These are phyloP conservation scores for Elsinoe perseae DNA, from an alignment of 2,329 filamentous ascomycete species.

Conservation along the genomic window DNA sequence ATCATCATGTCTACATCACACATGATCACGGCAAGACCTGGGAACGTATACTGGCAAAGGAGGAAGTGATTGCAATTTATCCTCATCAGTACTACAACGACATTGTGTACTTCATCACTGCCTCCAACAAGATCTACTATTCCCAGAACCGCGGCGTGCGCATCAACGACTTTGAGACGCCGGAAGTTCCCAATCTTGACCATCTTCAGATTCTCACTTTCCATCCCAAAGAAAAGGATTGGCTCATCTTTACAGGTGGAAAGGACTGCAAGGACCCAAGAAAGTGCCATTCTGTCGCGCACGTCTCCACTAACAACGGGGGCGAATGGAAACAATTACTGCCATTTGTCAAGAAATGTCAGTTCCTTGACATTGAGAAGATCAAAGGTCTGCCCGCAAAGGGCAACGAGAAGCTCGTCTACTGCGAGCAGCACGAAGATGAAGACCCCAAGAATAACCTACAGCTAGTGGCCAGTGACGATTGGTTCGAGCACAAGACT, in stretches of 20 bases:
- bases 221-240: slow-evolving; percentile 77
- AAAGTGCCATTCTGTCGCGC: slow-evolving; percentile 66
- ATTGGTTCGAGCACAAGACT: slow-evolving; percentile 64
- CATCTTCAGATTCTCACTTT: slow-evolving; percentile 58
- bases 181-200: slow-evolving; percentile 49
- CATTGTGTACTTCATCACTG: slow-evolving; percentile 76
- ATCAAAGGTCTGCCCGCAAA: slow-evolving; percentile 26
- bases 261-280: slow-evolving; percentile 55
- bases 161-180: slow-evolving; percentile 67
- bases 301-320: slow-evolving; percentile 71
- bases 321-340: slow-evolving; percentile 65
- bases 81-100: slow-evolving; percentile 78
- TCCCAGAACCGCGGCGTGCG: slow-evolving; percentile 69
- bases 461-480: slow-evolving; percentile 67
- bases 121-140: slow-evolving; percentile 61
- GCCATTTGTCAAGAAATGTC: slow-evolving; percentile 70
- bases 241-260: slow-evolving; percentile 81
- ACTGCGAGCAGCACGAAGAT: slow-evolving; percentile 56
- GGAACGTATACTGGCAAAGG: slow-evolving; percentile 57
- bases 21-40: slow-evolving; percentile 85
- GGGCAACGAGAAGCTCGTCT: slow-evolving; percentile 57
- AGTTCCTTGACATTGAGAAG: slow-evolving; percentile 67
- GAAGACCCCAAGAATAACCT: slow-evolving; percentile 54
- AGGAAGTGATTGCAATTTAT: slow-evolving; percentile 62
- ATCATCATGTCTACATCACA: slow-evolving; percentile 61